A percentile compares a stretch with the other conserved stretches of the same genome.
Evolutionary conservation across 2,329 filamentous ascomycete genomes (phyloP).

Genomic region (Dothideomycetes sp.): DNA sequence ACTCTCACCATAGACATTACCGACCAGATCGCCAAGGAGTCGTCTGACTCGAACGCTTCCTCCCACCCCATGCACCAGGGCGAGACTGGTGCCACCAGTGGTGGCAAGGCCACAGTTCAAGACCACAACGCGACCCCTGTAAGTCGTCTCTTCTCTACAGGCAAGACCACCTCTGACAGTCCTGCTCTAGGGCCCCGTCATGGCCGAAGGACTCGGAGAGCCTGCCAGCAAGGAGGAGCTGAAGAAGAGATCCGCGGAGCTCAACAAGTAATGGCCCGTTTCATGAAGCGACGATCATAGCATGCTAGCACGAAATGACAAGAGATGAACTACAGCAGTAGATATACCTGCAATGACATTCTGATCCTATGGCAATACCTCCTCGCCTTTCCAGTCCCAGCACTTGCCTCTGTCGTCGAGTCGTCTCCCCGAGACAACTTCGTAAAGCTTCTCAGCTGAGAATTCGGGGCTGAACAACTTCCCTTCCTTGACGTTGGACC

Average conservation of each 20-base stretch:
- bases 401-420: constrained; percentile 51
- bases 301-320: constrained; percentile 10
- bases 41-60: constrained; percentile 32
- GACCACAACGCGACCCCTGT: constrained; percentile 36
- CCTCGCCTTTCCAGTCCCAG: constrained; percentile 61
- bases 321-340: constrained; percentile 1
- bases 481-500: constrained; percentile 51
- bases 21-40: constrained; percentile 38
- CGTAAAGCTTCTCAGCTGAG: constrained; percentile 55
- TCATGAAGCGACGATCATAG: constrained; percentile 4
- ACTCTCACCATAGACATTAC: constrained; percentile 29
- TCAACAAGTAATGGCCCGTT: constrained; percentile 34
- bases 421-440: constrained; percentile 44
- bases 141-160: constrained; percentile 15
- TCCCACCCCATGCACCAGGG: constrained; percentile 27
- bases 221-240: constrained; percentile 41
- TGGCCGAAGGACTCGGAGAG: constrained; percentile 36
- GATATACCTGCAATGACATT: not conserved
- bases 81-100: constrained; percentile 26
- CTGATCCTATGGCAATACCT: constrained; percentile 44
- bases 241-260: constrained; percentile 40
- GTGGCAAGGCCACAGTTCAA: constrained; percentile 27
- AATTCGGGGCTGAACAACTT: constrained; percentile 60
- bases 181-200: constrained; percentile 33
- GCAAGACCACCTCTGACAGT: constrained; percentile 12